Evolutionary conservation across 1,139 yeast species (phyloP).

Genomic region (Zygoascus sp.): DNA sequence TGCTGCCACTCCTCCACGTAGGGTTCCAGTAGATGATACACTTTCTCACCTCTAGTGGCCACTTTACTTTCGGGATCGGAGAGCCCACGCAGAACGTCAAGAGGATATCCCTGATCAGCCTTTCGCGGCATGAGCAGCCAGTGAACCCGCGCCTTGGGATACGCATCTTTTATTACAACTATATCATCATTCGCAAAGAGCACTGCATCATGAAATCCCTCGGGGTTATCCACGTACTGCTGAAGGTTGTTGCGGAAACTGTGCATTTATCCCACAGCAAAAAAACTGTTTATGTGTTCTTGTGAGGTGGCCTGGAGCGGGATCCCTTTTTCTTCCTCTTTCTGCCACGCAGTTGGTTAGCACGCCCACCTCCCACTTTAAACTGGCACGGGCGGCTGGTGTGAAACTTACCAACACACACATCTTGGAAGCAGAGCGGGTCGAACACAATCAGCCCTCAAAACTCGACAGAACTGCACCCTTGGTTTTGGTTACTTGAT

Average conservation of each 20-base stretch:
- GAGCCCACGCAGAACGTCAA: not conserved
- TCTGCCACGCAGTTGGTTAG: slow-evolving; percentile 1
- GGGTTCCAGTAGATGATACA: slow-evolving; percentile 35
- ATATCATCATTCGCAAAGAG: slow-evolving; percentile 49
- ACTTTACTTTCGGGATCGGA: not conserved
- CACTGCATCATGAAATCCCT: slow-evolving; percentile 24
- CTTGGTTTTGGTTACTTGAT: not conserved
- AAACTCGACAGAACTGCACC: not conserved
- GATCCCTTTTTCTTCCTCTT: too few species aligned
- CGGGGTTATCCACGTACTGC: slow-evolving; percentile 39
- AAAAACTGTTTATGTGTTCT: too few species aligned
- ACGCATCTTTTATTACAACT: slow-evolving; percentile 55
- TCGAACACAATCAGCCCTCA: not conserved
- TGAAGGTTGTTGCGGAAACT: slow-evolving; percentile 24
- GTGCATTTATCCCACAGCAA: too few species aligned
- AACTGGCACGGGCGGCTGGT: too few species aligned
- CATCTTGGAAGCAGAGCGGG: not conserved
- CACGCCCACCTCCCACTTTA: too few species aligned
- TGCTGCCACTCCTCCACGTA: slow-evolving; percentile 46
- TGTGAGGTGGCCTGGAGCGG: too few species aligned
- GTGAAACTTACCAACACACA: not conserved
- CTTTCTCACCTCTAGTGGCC: slow-evolving; percentile 5
- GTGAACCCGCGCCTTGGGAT: slow-evolving; percentile 62
- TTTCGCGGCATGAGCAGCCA: slow-evolving; percentile 57
- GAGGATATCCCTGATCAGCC: slow-evolving; percentile 8